Base-by-base conservation (phyloP, 495 filamentous ascomycete genomes). In the Annulohypoxylon moriforme region DNA sequence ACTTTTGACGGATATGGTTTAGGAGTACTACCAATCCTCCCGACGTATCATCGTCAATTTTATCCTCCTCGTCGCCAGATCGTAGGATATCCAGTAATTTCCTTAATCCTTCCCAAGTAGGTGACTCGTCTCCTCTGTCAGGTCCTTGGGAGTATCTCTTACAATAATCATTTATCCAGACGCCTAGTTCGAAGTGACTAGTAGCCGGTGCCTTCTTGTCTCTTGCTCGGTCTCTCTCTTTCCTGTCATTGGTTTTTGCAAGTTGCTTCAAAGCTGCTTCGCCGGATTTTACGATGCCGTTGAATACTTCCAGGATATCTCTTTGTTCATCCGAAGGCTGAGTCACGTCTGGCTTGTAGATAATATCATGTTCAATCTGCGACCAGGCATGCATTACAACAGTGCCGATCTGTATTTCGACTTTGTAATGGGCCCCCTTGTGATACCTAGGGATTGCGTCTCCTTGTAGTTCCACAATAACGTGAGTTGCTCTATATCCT, bases 351-450 rank as follows among this genome's bases (percentile, higher is more conserved):
- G 34, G 55, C 14, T 59, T 42, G 22, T 42, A 59, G 20, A 59
- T 42, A 14, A 59, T 59, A 3, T 42, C 55, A 10, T 59, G 55
- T n/a, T 59, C 55, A 25, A 42, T 27, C 55, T 59, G 55, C 1
- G 55, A 59, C 55, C 55, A 59, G 25, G 34, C 33, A 27, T 59
- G 55, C 55, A 59, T 59, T 2, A 40, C 18, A 5, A 59, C 22
- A n/a, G 55, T 59, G 3, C 33, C 36, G 22, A 60, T 46, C 38
- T 60, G 56, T 18, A 60, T 44, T 24, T 60, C 56, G 11, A 60
- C 14, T 11, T 9, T 60, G 38, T 44, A 46, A 14, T 60, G 56
- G 22, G 56, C 24, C 1, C 14, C 56, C 5, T 16, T 18, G 8
- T 60, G 36, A 4, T 34, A 18, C 10, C 38, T 44, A 7, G 56